Conservation (phyloP, 2,329 filamentous ascomycete species). For the Penicillium griseofulvum region DNA sequence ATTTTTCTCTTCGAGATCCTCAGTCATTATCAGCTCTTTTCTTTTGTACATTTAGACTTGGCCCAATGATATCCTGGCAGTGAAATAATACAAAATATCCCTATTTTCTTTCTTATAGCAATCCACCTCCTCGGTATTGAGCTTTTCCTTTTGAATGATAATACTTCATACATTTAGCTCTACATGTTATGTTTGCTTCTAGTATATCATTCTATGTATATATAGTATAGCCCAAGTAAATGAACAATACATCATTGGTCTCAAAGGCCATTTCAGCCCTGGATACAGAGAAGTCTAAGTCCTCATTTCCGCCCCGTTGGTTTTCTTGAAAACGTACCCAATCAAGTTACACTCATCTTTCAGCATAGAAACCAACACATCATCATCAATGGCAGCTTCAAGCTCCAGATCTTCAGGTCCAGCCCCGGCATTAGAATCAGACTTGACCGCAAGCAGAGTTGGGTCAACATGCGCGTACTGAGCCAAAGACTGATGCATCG, state of each 20-base stretch:
- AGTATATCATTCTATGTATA: not conserved
- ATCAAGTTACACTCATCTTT: constrained; percentile 41
- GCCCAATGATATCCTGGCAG: constrained; percentile 1
- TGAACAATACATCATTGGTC: not conserved
- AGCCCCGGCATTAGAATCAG: constrained; percentile 1
- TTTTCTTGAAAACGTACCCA: constrained; percentile 42
- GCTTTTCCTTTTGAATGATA: not conserved
- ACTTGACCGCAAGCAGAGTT: constrained; percentile 20
- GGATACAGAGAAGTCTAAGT: not conserved
- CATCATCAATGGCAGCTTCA: constrained; percentile 31
- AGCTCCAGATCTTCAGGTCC: constrained; percentile 16
- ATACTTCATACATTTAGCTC: not conserved
- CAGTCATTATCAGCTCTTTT: constrained; percentile 12
- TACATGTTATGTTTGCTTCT: not conserved
- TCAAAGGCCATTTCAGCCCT: not conserved
- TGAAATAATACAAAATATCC: not conserved
- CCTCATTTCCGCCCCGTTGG: constrained; percentile 23
- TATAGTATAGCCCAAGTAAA: not conserved
- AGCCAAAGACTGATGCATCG: constrained; percentile 44
- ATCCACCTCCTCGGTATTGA: not conserved
- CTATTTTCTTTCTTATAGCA: not conserved
- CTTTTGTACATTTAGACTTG: constrained; percentile 20
- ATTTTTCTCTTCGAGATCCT: constrained; percentile 12
- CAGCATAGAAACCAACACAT: constrained; percentile 36
- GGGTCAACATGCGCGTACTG: constrained; percentile 47